phyloP scores from a whole-genome alignment of 805 yeast genomes.

The Soucietia sequanensis region DNA sequence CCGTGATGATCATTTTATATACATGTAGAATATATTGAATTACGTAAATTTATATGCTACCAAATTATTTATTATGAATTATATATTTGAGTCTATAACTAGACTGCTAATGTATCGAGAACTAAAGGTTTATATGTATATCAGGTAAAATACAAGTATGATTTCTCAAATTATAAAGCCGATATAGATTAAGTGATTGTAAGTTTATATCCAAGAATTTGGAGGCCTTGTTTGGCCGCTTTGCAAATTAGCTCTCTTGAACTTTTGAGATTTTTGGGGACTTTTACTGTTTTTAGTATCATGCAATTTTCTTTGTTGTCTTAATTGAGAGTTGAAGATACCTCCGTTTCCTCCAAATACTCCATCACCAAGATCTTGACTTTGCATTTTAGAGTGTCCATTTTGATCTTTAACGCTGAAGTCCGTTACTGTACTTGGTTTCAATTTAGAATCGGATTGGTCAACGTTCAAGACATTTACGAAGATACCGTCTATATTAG shows the following conservation, averaged over 20 bases:
- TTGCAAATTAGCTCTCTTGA: conserved; percentile 26
- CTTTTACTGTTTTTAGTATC: conserved; percentile 17
- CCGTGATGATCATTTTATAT: too few relatives aligned
- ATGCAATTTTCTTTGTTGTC: conserved; percentile 25
- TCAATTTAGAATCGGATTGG: conserved; percentile 23
- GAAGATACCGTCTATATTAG: conserved; percentile 11
- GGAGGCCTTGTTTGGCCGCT: conserved; percentile 25
- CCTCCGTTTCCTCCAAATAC: conserved; percentile 22
- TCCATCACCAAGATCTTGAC: conserved; percentile 7
- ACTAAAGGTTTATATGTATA: too few relatives aligned
- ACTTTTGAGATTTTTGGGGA: conserved; percentile 14
- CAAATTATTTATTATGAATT: too few relatives aligned
- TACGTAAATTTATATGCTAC: too few relatives aligned
- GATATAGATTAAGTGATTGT: too few relatives aligned
- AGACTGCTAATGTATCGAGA: too few relatives aligned
- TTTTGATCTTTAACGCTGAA: conserved; percentile 1
- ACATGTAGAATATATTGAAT: too few relatives aligned
- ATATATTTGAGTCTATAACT: too few relatives aligned
- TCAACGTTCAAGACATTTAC: conserved; percentile 27
- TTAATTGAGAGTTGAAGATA: conserved; percentile 24
- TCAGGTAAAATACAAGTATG: too few relatives aligned
- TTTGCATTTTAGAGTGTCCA: conserved; percentile 6
- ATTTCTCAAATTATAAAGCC: too few relatives aligned
- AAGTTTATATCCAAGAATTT: conserved; percentile 19
- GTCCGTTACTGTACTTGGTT: conserved; percentile 22